Conservation (phyloP, 2,329 filamentous ascomycete genomes). For the Colletotrichum eleusines region DNA sequence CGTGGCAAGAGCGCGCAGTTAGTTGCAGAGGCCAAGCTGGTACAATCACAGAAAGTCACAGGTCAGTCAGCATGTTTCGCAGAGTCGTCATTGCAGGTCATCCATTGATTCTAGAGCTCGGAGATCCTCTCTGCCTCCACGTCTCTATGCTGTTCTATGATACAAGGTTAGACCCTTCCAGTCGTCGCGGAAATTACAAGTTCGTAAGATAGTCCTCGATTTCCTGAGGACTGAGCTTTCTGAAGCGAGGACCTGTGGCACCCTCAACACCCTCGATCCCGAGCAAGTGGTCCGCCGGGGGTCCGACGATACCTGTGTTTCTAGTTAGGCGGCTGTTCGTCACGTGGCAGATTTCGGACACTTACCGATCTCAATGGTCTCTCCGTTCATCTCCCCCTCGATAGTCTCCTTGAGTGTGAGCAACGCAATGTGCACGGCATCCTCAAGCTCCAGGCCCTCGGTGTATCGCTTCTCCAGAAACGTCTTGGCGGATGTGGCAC, state of each 20-base stretch:
- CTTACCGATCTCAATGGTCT: slow-evolving; percentile 97
- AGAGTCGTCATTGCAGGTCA: slow-evolving; percentile 30
- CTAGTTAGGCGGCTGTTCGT: slow-evolving; percentile 39
- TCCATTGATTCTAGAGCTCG: slow-evolving; percentile 42
- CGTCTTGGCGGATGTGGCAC: slow-evolving; percentile 97
- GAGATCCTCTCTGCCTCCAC: slow-evolving; percentile 27
- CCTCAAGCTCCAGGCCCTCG: slow-evolving; percentile 95
- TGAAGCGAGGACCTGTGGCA: slow-evolving; percentile 86
- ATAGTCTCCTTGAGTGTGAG: slow-evolving; percentile 99
- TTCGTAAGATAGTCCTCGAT: slow-evolving; percentile 99
- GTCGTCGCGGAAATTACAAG: slow-evolving; percentile 71
- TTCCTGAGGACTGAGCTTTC: slow-evolving; percentile 96
- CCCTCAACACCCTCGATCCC: slow-evolving; percentile 92
- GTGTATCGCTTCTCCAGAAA: slow-evolving; percentile 99
- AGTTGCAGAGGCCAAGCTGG: background rate
- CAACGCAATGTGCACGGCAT: slow-evolving; percentile 97
- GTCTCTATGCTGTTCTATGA: slow-evolving; percentile 50
- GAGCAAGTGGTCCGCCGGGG: slow-evolving; percentile 91
- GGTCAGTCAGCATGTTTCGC: background rate
- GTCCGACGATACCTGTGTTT: slow-evolving; percentile 85
- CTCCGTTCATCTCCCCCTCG: slow-evolving; percentile 98
- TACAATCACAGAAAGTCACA: slow-evolving; percentile 1
- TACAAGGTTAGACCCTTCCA: slow-evolving; percentile 50
- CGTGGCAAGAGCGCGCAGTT: background rate
- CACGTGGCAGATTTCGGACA: slow-evolving; percentile 33